Evolutionary conservation across 1,139 yeast genomes (phyloP), one percentile per base, ranked within the genome.

Genomic region (Arxiozyma heterogenica): DNA sequence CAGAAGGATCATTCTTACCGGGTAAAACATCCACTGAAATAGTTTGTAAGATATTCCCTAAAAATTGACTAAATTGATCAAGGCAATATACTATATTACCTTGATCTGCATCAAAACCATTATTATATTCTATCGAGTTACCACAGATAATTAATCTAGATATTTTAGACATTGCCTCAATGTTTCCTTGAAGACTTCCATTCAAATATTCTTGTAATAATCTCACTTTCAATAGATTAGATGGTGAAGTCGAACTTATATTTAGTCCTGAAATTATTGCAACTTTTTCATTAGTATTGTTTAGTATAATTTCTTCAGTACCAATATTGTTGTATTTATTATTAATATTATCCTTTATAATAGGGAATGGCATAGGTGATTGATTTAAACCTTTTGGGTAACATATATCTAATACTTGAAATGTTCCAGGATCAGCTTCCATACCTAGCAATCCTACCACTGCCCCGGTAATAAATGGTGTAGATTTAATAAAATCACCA

Each of bases 401-500:
- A 4, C 79, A 79, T 5, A 91, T 75, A 65, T 91, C 98, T 62
- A 88, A 78, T 2, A 89, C 88, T 58, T 86, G 89, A 68, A 94
- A 91, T 9, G 85, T 76, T 2, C 98, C 98, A 0, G 91, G 83
- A 49, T 81, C 82, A 12, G 86, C 77, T 66, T 91, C 97, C 71
- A 87, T 82, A 0, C 99, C 99, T 22, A 91, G 70, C 0, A 90
- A 79, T 0, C 93, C 98, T 15, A 90, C 81, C 1, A 91, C 84
- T 23, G 84, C 79, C 1, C 99, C 99, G 0, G 98, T 91, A 0
- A 91, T 95, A 42, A 93, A 73, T 3, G 68, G 80, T 61, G 61
- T 72, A 62, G 55, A 62, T 58, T 76, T 73, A 51, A 83, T 72
- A 21, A 78, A 74, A 41, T 81, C 84, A 39, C 95, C 95, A 51